Percentiles rank a stretch among this genome's conserved stretches.
phyloP scores from a whole-genome alignment of 2,329 filamentous ascomycete species.

The Diaporthe citri region DNA sequence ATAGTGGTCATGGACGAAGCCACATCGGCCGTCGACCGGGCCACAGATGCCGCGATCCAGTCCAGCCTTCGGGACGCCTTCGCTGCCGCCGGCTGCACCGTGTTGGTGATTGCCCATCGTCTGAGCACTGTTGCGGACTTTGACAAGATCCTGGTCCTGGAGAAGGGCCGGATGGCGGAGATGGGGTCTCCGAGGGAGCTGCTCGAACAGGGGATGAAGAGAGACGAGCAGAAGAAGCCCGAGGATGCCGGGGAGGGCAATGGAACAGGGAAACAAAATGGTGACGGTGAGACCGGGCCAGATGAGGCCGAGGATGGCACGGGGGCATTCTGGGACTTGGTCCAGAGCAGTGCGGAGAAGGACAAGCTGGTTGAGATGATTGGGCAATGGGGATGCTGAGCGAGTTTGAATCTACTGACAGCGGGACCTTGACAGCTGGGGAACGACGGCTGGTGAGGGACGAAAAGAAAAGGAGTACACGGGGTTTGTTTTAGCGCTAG shows the following conservation, averaged over 20 bases:
- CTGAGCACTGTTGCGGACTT: slow-evolving; percentile 63
- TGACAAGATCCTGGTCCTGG: slow-evolving; percentile 63
- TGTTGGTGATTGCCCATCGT: slow-evolving; percentile 58
- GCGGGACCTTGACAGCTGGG: neutral
- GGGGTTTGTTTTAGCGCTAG: neutral
- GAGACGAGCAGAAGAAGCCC: slow-evolving; percentile 37
- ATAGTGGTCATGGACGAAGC: slow-evolving; percentile 58
- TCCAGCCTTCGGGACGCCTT: slow-evolving; percentile 62
- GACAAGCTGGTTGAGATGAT: slow-evolving; percentile 48
- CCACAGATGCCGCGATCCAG: slow-evolving; percentile 70
- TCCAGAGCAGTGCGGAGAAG: slow-evolving; percentile 48
- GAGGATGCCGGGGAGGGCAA: neutral
- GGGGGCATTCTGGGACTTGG: slow-evolving; percentile 48
- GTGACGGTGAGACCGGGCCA: slow-evolving; percentile 1
- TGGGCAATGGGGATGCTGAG: slow-evolving; percentile 41
- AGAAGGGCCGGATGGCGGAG: slow-evolving; percentile 61
- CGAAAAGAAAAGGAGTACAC: neutral
- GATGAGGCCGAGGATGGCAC: slow-evolving; percentile 42
- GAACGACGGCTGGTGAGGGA: neutral
- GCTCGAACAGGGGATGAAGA: slow-evolving; percentile 53
- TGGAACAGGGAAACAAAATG: slow-evolving; percentile 34
- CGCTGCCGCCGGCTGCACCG: slow-evolving; percentile 66
- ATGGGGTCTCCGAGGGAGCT: slow-evolving; percentile 54
- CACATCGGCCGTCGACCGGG: slow-evolving; percentile 65
- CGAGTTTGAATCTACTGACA: neutral